Base-by-base conservation (phyloP, 73 alveolate species). In the Paramecium sexaurelia region DNA sequence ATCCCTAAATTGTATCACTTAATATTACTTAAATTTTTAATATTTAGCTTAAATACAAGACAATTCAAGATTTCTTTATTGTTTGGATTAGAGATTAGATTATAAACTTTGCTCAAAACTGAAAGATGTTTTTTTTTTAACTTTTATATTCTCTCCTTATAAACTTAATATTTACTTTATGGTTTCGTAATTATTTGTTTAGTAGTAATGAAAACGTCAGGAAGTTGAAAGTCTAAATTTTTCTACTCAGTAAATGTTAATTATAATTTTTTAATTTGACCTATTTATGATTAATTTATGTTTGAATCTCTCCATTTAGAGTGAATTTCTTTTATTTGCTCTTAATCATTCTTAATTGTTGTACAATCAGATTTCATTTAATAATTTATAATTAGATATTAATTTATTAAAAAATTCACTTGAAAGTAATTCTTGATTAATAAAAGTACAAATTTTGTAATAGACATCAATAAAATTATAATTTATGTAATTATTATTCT, bases 131-230 rank as follows among this genome's bases (percentile, higher is more conserved):
- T 22, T 61, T 61, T 61, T 61, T 15, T 61, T 61, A 1, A 29
- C 26, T 29, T 61, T 51, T 29, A 15, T 61, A 61, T 8, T 61
- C 43, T 61, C 83, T 61, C 83, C 5, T 26, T 11, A 29, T 29
- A 3, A 61, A 26, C 19, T 61, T 26, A 61, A 22, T 6, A 26
- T 11, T 10, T 29, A 29, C 39, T 32, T 61, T 26, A n/a, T 22
- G 43, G 83, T 6, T 61, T 61, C 26, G 43, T 1, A 32, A 22
- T 15, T 17, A 61, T 61, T 26, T 24, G 27, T 32, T n/a, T 61
- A 1, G 83, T 61, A 61, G 83, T 61, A 9, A 61, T 24, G n/a
- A 61, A 61, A 61, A 61, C 83, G 9, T 61, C 83, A 3, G 83
- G 83, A 11, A 61, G 83, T 61, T 61, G 26, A 61, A 61, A 61